A percentile compares a stretch with the other conserved stretches of the same genome.
Evolutionary conservation across 176 grass and related monocot genomes (phyloP).

Genomic region (Rhynchospora pubera): DNA sequence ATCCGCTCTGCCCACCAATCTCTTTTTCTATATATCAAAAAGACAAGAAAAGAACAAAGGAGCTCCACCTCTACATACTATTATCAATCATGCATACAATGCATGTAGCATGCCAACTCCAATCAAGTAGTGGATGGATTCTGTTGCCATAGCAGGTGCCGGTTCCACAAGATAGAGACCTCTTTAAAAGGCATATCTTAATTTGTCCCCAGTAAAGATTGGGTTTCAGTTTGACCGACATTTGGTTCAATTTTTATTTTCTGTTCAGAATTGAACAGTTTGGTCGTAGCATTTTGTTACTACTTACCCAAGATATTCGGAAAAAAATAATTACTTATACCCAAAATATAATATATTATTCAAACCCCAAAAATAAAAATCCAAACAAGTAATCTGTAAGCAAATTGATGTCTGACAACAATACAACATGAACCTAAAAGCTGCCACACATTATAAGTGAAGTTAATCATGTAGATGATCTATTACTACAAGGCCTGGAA

Average conservation of each 20-base stretch:
- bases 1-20: conserved; percentile 7
- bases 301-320: conserved; percentile 11
- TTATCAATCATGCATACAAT: conserved; percentile 11
- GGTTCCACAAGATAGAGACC: not conserved
- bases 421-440: not conserved
- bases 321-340: not conserved
- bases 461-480: not conserved
- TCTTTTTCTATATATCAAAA: not conserved
- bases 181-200: not conserved
- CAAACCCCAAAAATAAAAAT: not conserved
- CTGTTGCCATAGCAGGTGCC: not conserved
- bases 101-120: conserved; percentile 9
- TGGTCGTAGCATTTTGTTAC: not conserved
- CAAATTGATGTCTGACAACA: too few relatives aligned
- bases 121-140: conserved; percentile 19
- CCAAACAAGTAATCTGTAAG: not conserved
- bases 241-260: not conserved
- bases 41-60: conserved; percentile 26
- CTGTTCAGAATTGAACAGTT: not conserved
- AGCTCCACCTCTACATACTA: not conserved
- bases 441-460: not conserved
- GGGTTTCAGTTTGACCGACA: not conserved
- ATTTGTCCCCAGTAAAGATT: conserved; percentile 4
- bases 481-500: not conserved
- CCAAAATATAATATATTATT: too few relatives aligned